phyloP scores from a whole-genome alignment of 2,329 filamentous ascomycete species.

The Botrytis sinoallii region DNA sequence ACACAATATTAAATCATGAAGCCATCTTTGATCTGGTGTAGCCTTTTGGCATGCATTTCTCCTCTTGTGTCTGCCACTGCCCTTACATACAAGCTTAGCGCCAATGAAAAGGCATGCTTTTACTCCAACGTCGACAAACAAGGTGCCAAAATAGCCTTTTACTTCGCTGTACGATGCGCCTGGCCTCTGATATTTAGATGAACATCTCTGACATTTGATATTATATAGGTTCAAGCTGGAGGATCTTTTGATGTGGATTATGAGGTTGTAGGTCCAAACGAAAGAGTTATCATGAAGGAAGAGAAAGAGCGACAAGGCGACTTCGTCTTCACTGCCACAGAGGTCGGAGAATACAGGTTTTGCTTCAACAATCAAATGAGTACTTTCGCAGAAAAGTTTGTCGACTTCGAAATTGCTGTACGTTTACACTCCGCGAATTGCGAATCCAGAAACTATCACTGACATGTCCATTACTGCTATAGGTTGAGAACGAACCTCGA shows the following conservation, averaged over 20 bases:
- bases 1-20: conserved; percentile 54
- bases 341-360: conserved; percentile 86
- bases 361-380: conserved; percentile 99
- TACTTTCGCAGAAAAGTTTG: conserved; percentile 94
- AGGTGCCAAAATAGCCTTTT: conserved; percentile 91
- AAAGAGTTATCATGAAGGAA: conserved; percentile 79
- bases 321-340: conserved; percentile 93
- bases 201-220: conserved; percentile 7
- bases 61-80: conserved; percentile 80
- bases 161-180: conserved; percentile 77
- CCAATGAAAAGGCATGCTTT: conserved; percentile 96
- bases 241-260: conserved; percentile 98
- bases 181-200: background rate
- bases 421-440: conserved; percentile 37
- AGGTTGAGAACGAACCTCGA: conserved; percentile 89
- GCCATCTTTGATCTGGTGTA: conserved; percentile 57
- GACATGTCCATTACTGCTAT: background rate
- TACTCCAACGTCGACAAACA: conserved; percentile 74
- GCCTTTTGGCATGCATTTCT: conserved; percentile 68
- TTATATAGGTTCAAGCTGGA: conserved; percentile 83
- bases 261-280: conserved; percentile 74
- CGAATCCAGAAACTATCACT: background rate
- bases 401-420: conserved; percentile 96
- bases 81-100: conserved; percentile 85
- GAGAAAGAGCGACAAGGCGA: conserved; percentile 93